A percentile compares a stretch with the other conserved stretches of the same genome.
Evolutionary conservation across 352 stramenopile genomes (phyloP).

Genomic region (Salisapilia sapeloensis): DNA sequence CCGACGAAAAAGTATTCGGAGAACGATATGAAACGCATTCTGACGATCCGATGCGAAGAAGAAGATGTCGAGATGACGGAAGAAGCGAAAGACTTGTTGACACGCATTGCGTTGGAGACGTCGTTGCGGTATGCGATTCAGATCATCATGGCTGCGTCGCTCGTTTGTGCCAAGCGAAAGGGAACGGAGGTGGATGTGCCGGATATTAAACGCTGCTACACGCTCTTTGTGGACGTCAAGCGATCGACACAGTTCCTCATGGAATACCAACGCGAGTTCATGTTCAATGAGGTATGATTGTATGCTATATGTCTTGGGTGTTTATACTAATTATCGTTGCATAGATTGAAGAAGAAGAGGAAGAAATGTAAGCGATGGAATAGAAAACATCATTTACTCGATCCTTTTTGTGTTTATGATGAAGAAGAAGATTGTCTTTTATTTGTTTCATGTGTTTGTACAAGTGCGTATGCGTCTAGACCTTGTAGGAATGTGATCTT

Average conservation of each 20-base stretch:
- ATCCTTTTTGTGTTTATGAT: too few species aligned
- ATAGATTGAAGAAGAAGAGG: too few species aligned
- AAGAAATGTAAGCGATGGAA: too few species aligned
- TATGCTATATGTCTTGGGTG: too few species aligned
- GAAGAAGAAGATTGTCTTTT: too few species aligned
- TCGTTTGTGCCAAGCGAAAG: conserved; percentile 90
- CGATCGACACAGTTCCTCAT: conserved; percentile 98
- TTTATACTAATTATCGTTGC: too few species aligned
- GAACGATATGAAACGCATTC: conserved; percentile 92
- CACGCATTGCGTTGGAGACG: conserved; percentile 96
- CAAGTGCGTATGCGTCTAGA: too few species aligned
- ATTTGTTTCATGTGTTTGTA: too few species aligned
- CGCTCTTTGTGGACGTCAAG: conserved; percentile 97
- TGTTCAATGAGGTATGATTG: conserved; percentile 99
- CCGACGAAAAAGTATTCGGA: conserved; percentile 93
- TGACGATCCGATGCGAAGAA: conserved; percentile 94
- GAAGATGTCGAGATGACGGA: conserved; percentile 98
- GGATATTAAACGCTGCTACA: conserved; percentile 92
- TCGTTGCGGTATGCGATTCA: conserved; percentile 98
- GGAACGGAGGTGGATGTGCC: conserved; percentile 76
- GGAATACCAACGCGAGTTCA: conserved; percentile 98
- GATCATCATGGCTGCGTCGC: conserved; percentile 97
- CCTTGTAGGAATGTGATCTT: too few species aligned
- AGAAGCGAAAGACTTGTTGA: conserved; percentile 93
- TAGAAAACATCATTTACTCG: too few species aligned